Base-by-base conservation (phyloP, 1,284 basidiomycete species). In the Takashimella koratensis region DNA sequence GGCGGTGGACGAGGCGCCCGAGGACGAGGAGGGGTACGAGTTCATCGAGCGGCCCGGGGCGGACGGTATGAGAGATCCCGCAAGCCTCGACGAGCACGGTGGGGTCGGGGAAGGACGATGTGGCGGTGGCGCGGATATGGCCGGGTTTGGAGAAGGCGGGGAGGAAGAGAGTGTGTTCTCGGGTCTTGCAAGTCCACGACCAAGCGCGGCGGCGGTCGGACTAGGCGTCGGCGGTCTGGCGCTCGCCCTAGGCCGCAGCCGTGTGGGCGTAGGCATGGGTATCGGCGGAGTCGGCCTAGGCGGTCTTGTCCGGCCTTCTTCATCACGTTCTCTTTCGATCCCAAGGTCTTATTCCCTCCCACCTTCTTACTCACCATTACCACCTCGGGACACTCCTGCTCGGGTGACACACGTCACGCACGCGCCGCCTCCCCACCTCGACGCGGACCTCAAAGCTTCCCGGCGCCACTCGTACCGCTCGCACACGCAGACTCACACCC, bases 381-480 rank as follows among this genome's bases (percentile, higher is more conserved):
- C 30, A 36, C 30, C 30, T 36, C 10, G 30, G 30, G 30, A 8
- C 16, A 36, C 10, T 36, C 8, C 10, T 36, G 30, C 16, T 36
- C 30, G 30, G 16, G 16, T 36, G 30, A 36, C 10, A 36, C 30
- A 36, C 30, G 16, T 36, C 16, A 36, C 8, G 16, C 30, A 36
- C 16, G 30, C 30, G 16, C 30, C 30, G 16, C 30, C 30, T 8
- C 30, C 30, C 30, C n/a, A n/a, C n/a, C n/a, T n/a, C n/a, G n/a
- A n/a, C n/a, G 30, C 30, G 8, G 30, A 8, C 16, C 16, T 36
- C 8, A 36, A 36, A 8, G 10, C 8, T 8, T 36, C 30, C 16
- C 8, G 30, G 16, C 54, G 3, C 12, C 51, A 11, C 53, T 53
- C 2, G 5, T n/a, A 49, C 43, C 50, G 41, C 39, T 45, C 45